phyloP scores from a whole-genome alignment of 164 flowering plant species.

The Magnolia officinalis region DNA sequence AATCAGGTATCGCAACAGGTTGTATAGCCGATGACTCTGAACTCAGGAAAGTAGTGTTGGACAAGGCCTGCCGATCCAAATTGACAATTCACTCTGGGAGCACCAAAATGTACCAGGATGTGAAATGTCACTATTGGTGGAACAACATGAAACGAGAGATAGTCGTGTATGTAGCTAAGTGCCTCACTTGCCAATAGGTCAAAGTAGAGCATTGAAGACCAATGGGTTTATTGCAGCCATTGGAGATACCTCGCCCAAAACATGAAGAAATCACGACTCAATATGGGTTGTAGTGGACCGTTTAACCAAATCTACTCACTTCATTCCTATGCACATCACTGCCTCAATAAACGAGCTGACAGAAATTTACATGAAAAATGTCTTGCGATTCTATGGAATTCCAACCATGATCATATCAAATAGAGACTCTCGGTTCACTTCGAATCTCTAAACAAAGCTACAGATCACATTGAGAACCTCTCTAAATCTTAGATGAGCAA shows the following conservation, averaged over 20 bases:
- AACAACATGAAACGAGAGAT: background rate
- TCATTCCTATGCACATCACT: background rate
- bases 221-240: background rate
- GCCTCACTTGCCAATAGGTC: background rate
- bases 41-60: too few species aligned
- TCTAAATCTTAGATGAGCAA: slow-evolving; percentile 1
- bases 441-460: background rate
- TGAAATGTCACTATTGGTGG: slow-evolving; percentile 1
- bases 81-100: too few species aligned
- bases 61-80: too few species aligned
- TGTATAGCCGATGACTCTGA: too few species aligned
- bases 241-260: background rate
- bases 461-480: background rate
- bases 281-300: slow-evolving; percentile 3
- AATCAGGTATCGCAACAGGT: too few species aligned
- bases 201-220: background rate
- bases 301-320: slow-evolving; percentile 3
- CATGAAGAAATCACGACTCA: background rate
- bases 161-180: background rate
- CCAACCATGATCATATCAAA: background rate
- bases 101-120: background rate
- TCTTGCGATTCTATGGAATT: background rate
- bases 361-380: background rate
- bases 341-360: background rate
- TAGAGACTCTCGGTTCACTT: slow-evolving; percentile 1